Conservation (phyloP, 2,329 filamentous ascomycete genomes). For the Eutypella sp. region DNA sequence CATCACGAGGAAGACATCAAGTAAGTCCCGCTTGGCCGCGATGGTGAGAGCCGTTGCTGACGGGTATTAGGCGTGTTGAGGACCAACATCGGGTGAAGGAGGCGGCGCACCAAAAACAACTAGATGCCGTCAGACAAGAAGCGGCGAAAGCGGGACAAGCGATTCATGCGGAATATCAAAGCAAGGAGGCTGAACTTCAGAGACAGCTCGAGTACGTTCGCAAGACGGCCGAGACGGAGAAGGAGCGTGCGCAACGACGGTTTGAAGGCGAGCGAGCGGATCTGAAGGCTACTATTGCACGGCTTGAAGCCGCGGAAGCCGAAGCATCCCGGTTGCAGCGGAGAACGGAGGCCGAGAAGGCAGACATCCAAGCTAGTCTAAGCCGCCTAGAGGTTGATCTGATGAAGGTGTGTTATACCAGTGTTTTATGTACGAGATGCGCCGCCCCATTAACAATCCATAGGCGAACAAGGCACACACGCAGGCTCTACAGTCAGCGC, state of each 20-base stretch:
- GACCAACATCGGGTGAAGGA: slow-evolving; percentile 40
- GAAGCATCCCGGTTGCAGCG: slow-evolving; percentile 25
- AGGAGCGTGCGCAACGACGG: slow-evolving; percentile 23
- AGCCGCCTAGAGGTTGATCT: slow-evolving; percentile 58
- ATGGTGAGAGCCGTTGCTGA: slow-evolving; percentile 5
- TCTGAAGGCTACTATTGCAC: slow-evolving; percentile 39
- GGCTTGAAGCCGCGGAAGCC: slow-evolving; percentile 46
- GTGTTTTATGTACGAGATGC: slow-evolving; percentile 3
- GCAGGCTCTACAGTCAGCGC: slow-evolving; percentile 54
- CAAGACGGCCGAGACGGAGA: slow-evolving; percentile 32
- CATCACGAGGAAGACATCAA: slow-evolving; percentile 64
- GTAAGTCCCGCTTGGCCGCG: slow-evolving; percentile 29
- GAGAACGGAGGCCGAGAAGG: slow-evolving; percentile 26
- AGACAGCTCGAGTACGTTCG: slow-evolving; percentile 40
- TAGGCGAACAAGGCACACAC: slow-evolving; percentile 53
- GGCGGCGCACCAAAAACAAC: slow-evolving; percentile 31
- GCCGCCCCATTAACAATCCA: slow-evolving; percentile 16
- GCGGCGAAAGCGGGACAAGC: slow-evolving; percentile 18
- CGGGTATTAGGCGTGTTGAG: slow-evolving; percentile 34
- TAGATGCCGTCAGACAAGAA: slow-evolving; percentile 20
- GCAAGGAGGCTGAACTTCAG: slow-evolving; percentile 33
- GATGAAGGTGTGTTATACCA: slow-evolving; percentile 44
- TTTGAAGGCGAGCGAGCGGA: slow-evolving; percentile 28
- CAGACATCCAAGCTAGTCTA: slow-evolving; percentile 33
- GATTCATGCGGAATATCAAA: slow-evolving; percentile 25